Evolutionary conservation across 768 basidiomycete genomes (phyloP), one percentile per base, ranked within the genome.

Genomic region (Termitomyces sp.): DNA sequence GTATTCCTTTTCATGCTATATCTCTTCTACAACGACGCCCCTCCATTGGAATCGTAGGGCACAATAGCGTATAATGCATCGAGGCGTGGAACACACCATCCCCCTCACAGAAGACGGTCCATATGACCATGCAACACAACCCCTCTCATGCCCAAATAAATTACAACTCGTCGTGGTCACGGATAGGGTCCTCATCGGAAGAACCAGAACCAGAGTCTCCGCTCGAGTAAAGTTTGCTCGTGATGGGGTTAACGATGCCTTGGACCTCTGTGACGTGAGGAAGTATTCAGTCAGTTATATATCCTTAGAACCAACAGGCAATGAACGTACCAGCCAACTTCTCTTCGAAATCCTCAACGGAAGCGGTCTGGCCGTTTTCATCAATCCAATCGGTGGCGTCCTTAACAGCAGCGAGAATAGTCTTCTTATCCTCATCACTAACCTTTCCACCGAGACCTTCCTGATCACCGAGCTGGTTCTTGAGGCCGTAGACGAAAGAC

Each of bases 331-430:
- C 80, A 52, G 82, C 76, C 64, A 94, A 75, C 78, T 94, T 92
- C 79, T 97, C 95, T 69, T 98, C 94, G 23, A 94, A 75, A 56
- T 96, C 93, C 68, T 96, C 95, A 43, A 86, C 85, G 34, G 79
- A 79, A 23, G 95, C 95, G 8, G 75, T 74, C 39, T 81, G 74
- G 19, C 88, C 88, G 64, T 93, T 82, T 66, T 89, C 84, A 46
- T 98, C 95, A 54, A 96, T 83, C 94, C 94, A 98, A 55, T 92
- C 91, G 19, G 87, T 86, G 53, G 86, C 84, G 63, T 96, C 93
- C 79, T 95, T 95, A 75, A 97, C 76, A 37, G 85, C 77, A 21
- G 80, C 81, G 52, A 91, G 77, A 59, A 98, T 81, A 8, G 82
- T 84, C 82, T 89, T 88, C 80, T 91, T 91, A 72, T 93, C 91